Percentiles rank a stretch among this genome's conserved stretches.
phyloP scores from a whole-genome alignment of 192 early-diverging fungal species.

The Paraglomus occultum region DNA sequence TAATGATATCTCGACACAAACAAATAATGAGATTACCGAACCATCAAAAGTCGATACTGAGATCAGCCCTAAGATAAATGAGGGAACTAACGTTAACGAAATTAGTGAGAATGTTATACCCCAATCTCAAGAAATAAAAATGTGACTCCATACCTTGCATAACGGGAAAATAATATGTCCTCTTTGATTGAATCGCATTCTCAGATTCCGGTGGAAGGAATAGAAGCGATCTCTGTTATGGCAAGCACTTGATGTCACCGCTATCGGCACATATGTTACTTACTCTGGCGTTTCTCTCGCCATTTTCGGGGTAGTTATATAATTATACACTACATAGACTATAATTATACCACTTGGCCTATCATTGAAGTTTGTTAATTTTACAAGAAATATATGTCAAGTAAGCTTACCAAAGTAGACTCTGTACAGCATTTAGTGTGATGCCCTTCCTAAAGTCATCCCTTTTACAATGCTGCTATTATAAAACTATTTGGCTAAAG shows the following conservation, averaged over 20 bases:
- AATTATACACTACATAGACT: too few species aligned
- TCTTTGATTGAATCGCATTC: conserved; percentile 18
- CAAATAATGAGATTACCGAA: background rate
- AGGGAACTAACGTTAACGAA: background rate
- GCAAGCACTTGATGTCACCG: conserved; percentile 5
- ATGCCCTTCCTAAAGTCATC: too few species aligned
- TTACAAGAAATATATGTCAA: too few species aligned
- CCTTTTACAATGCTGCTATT: too few species aligned
- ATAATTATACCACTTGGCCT: too few species aligned
- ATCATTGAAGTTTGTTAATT: too few species aligned
- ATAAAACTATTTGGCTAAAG: too few species aligned
- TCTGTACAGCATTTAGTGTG: too few species aligned
- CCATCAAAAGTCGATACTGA: background rate
- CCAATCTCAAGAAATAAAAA: background rate
- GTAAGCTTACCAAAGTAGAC: too few species aligned
- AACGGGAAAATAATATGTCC: conserved; percentile 9
- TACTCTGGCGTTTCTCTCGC: too few species aligned
- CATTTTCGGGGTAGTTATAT: too few species aligned
- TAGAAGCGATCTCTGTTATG: conserved; percentile 2
- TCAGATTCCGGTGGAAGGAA: conserved; percentile 16
- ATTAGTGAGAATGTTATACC: too few species aligned
- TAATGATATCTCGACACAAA: background rate
- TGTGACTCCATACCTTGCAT: conserved; percentile 9
- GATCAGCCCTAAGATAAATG: background rate
- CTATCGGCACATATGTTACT: background rate